Base-by-base conservation (phyloP, 345 rosid species). In the Gossypium rotundifolium region DNA sequence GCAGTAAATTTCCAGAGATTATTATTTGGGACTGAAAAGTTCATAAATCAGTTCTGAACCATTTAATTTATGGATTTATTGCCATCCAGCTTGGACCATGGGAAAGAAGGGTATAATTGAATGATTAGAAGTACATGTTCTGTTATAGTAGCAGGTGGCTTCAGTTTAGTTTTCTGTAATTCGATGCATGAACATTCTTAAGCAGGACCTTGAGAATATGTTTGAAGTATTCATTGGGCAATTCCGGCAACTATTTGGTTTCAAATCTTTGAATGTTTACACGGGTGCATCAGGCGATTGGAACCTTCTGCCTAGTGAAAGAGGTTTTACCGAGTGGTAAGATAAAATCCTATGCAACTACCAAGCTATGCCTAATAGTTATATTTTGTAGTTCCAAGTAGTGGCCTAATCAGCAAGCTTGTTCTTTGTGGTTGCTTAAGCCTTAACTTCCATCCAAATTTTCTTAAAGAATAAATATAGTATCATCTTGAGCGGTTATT, bases 141-240 rank as follows among this genome's bases (percentile, higher is more conserved):
- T 55, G 25, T 58, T 52, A 22, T 11, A 62, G 57, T 11, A 62
- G 57, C 46, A 45, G 62, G 71, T 72, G 60, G 77, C 61, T 79
- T 80, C 72, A 68, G 6, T 65, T 71, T 79, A 54, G 67, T 51
- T 75, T 75, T 75, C 79, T 80, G 18, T 49, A 57, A 16, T 55
- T 74, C 68, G 74, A 79, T 48, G 29, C 27, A 13, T 80, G 77
- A 63, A 55, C 3, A 18, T 79, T 82, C 48, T 74, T 79, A 72
- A 78, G 76, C 94, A 95, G 99, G 91, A 95, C 81, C 94, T 93
- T 72, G 81, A 83, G 80, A 75, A 75, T 76, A 79, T 95, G 71
- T 88, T 88, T 80, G 96, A 93, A 84, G 92, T 93, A 80, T 89
- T 93, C 85, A 79, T 87, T 90, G 98, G 98, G 75, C 99, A 95